Evolutionary conservation across 2,329 filamentous ascomycete species (phyloP), one percentile per base, ranked within the genome.

Genomic region (Daldinia sp.): DNA sequence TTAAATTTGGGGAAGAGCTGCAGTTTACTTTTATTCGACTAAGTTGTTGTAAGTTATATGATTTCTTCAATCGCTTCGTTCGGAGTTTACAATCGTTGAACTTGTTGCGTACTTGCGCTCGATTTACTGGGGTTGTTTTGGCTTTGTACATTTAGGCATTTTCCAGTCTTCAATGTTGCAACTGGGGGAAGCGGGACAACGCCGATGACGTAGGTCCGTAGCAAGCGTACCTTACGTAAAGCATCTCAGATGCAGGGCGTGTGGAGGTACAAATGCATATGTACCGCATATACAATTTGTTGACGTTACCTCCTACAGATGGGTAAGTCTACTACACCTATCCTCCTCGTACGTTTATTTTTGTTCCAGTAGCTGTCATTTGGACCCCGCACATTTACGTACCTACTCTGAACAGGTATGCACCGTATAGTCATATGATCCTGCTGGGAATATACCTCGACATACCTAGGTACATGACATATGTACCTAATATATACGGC

Each of bases 161-260:
- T 46, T 26, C 18, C 10, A 46, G 9, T 26, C 42, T 46, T 23
- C 20, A 23, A 23, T 23, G 20, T 23, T 33, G 30, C 6, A 9
- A 33, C 30, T 33, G 28, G 39, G 39, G 53, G 46, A 39, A n/a
- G 55, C 13, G 35, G 53, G 44, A 55, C 58, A 10, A 54, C 23
- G 23, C 26, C 46, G 33, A 68, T 68, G 66, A 68, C 66, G 66
- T 68, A 65, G 58, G 26, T 26, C 18, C 35, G 44, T 26, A 46
- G 20, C 20, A 46, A 46, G 44, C 44, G n/a, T 5, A 55, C 44
- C 51, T 62, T 62, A 66, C 51, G 23, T 65, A 65, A 65, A 26
- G 56, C 30, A 55, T 20, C 26, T 35, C 30, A 33, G 7, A 33
- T 33, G 53, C 35, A 37, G 35, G 23, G 44, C 23, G 10, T 46